These are phyloP conservation scores for Reticulascus tulasneorum DNA, from an alignment of 2,329 filamentous ascomycete species.

Conservation along the genomic window DNA sequence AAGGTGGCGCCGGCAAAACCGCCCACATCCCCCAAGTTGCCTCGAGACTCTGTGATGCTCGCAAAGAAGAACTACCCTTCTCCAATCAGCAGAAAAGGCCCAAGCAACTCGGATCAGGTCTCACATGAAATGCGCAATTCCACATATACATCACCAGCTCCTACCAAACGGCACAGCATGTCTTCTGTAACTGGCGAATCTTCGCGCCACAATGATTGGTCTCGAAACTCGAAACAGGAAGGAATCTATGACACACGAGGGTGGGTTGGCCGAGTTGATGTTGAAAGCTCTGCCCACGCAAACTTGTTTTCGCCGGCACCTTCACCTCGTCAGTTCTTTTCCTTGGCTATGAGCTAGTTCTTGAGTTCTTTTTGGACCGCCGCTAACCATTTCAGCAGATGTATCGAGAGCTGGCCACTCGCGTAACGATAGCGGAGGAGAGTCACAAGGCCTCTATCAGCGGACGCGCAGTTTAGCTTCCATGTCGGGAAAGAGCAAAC, in stretches of 20 bases:
- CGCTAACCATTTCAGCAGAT: constrained; percentile 1
- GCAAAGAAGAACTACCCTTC: constrained; percentile 16
- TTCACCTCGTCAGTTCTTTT: constrained; percentile 21
- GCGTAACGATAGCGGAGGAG: constrained; percentile 8
- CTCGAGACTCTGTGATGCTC: constrained; percentile 18
- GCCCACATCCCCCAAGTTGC: constrained; percentile 7
- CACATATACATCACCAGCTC: constrained; percentile 12
- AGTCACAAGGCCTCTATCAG: constrained; percentile 15
- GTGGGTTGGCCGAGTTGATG: constrained; percentile 12
- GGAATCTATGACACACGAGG: constrained; percentile 3
- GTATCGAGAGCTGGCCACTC: constrained; percentile 12
- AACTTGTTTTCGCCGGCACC: constrained; percentile 12
- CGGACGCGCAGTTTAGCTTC: constrained; percentile 21
- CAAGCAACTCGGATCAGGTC: constrained; percentile 4
- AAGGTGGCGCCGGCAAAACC: constrained; percentile 6
- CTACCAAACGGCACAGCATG: constrained; percentile 7
- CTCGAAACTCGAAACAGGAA: constrained; percentile 1
- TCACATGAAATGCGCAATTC: constrained; percentile 10
- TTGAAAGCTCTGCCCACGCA: constrained; percentile 11
- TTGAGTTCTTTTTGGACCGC: background rate
- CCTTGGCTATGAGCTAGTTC: constrained; percentile 8
- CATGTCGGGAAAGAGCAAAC: constrained; percentile 18
- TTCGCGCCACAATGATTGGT: constrained; percentile 4
- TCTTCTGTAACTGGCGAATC: constrained; percentile 2
- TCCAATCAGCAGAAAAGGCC: constrained; percentile 9